Base-by-base conservation (phyloP, 1,284 basidiomycete species). In the Trichosporon sp. region DNA sequence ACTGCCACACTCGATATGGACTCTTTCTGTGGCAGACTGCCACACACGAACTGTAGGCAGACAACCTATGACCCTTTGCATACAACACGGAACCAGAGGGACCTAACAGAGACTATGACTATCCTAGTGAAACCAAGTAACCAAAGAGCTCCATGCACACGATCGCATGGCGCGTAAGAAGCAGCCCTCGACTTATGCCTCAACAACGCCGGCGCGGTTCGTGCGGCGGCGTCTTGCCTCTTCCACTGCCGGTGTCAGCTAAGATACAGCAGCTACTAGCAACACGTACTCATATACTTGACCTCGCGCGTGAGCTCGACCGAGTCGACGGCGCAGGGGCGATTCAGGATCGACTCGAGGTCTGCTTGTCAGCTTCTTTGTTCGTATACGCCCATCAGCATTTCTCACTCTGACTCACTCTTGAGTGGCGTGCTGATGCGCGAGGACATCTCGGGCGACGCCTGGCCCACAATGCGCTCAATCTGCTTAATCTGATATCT, bases 231-330 rank as follows among this genome's bases (percentile, higher is more conserved):
- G 61, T 19, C 67, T 58, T 1, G 67, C 63, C 14, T 54, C 56
- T 27, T 59, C 61, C 65, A 66, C 68, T 69, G 52, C 5, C 1
- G 19, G 19, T 2, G 46, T 62, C 31, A 64, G 58, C 49, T 5
- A 2, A 4, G 6, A 4, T 19, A 21, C 5, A 37, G 3, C 2
- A 21, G 3, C 36, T 19, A n/a, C 0, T 36, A 13, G 3, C 6
- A 13, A 4, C 2, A 49, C 65, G 13, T 19, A 66, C 68, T 69
- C 59, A 69, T 63, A 2, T 61, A 65, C 56, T 69, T 66, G 21
- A 61, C 60, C 25, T 66, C 65, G 16, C 59, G 56, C 21, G 65
- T 65, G 8, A 66, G 63, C 49, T 69, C 68, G n/a, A 56, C 56
- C 14, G 68, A 69, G 57, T 59, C 34, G 21, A 63, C 61, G 0